Base-by-base conservation (phyloP, 345 rosid species). In the Pseudoturritis turrita region DNA sequence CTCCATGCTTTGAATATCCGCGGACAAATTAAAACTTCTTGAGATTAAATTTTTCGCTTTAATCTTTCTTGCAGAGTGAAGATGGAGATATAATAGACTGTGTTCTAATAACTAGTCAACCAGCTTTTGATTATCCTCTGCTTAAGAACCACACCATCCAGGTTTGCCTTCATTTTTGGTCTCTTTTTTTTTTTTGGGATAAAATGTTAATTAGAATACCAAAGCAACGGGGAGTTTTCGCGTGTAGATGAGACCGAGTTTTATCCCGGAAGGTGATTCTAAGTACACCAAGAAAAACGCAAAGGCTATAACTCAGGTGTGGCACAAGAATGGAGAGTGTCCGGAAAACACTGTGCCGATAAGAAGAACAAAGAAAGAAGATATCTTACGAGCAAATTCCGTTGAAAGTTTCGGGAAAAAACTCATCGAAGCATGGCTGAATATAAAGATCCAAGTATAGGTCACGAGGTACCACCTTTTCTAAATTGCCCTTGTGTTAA, bases 291-390 rank as follows among this genome's bases (percentile, higher is more conserved):
- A 73, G 7, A 61, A 44, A 31, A n/a, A 31, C 8, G 62, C 75
- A 58, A 21, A 59, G n/a, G 28, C 49, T 17, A 31, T 23, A 53
- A 46, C 71, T 25, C 88, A 86, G 66, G 4, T 70, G 46, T 86
- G 90, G 90, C 86, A 82, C 25, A 28, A 51, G 46, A 80, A 75
- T 23, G 90, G 87, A 21, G 70, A 63, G 7, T 86, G 90, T 52
- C 83, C 90, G 1, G 60, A 77, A 39, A 85, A 83, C 29, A 86
- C 86, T 3, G 56, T 86, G 31, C 80, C 90, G 11, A 71, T 86
- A 5, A 82, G 87, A 73, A 80, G 90, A 77, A 79, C 82, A 37
- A 83, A 39, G 68, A 18, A 31, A 43, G 86, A 80, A 55, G 88
- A 86, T 52, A 65, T 86, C 23, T 44, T 86, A 35, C 81, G 90